Base-by-base conservation (phyloP, 257 asterid species). In the Verbascum thapsus region DNA sequence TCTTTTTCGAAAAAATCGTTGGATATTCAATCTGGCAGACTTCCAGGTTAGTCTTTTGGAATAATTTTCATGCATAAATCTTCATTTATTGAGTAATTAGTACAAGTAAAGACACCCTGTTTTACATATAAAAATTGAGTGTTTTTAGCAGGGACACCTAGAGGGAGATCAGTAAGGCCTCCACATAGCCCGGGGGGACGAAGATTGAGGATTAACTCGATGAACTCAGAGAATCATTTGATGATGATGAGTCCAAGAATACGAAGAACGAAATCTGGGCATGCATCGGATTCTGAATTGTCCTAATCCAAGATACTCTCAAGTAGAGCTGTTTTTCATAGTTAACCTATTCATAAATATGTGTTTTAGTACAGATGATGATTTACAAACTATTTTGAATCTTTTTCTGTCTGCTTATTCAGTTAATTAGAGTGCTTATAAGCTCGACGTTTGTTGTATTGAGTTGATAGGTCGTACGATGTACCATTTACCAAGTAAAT, bases 221-320 rank as follows among this genome's bases (percentile, higher is more conserved):
- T 78, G 80, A 77, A 76, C 52, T 83, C 98, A 0, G 98, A 83
- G 63, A 85, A 80, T 65, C 82, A 75, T 41, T 64, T 81, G 53
- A 60, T 35, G 75, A 4, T 53, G 32, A 71, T 63, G 76, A 83
- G 82, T 54, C 90, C 88, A 37, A 79, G 72, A 73, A 55, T 80
- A 63, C 75, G 86, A 48, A 80, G 87, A 73, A 43, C 59, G 2
- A 1, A 2, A 67, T 85, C 96, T 0, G 95, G 94, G 1, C 89
- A 79, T 43, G 74, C 48, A 59, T 91, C 98, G 9, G 97, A 91
- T 79, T 86, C 98, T 0, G 96, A 91, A 70, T 62, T 91, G 8
- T 23, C 86, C 18, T 85, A 79, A 61, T 12, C 52, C 50, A 18
- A 3, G n/a, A 16, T 13, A 11, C 7, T 15, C 37, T 48, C 19